phyloP scores from a whole-genome alignment of 1,284 basidiomycete genomes.

The Heterobasidion parviporum region DNA sequence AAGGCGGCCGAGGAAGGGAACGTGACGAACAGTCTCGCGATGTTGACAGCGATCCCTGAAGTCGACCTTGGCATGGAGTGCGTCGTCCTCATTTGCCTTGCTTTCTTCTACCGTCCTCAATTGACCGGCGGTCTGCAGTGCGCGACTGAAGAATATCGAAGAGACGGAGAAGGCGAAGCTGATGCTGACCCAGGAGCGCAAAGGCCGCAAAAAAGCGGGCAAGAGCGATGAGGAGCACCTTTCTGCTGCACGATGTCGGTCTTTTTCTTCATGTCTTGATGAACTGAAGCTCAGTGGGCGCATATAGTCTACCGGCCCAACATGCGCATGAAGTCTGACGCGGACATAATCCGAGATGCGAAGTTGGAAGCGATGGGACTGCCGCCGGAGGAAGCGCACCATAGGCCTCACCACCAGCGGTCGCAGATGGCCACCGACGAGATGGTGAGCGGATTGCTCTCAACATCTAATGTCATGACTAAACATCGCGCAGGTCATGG shows the following conservation, averaged over 20 bases:
- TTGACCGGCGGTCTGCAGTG: constrained; percentile 33
- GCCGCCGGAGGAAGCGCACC: constrained; percentile 45
- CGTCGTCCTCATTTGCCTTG: constrained; percentile 24
- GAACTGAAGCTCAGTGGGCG: not conserved
- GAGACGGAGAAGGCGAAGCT: constrained; percentile 95
- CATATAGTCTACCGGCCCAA: constrained; percentile 74
- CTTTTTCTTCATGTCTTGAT: not conserved
- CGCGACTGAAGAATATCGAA: constrained; percentile 90
- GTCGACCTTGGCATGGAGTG: constrained; percentile 98
- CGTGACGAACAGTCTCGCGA: constrained; percentile 85
- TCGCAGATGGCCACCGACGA: constrained; percentile 88
- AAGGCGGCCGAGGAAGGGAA: constrained; percentile 74
- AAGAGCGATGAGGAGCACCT: constrained; percentile 69
- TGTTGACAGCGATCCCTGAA: constrained; percentile 95
- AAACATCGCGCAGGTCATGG: constrained; percentile 55
- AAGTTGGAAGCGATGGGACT: constrained; percentile 77
- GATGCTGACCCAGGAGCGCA: constrained; percentile 66
- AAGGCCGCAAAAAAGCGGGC: constrained; percentile 43
- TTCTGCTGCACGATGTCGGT: constrained; percentile 77
- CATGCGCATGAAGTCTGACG: constrained; percentile 72
- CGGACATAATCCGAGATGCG: constrained; percentile 79
- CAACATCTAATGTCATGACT: not conserved
- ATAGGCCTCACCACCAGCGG: constrained; percentile 43
- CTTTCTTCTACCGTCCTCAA: not conserved
- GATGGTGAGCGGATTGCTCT: constrained; percentile 42